Base-by-base conservation (phyloP, 2,329 filamentous ascomycete species). In the Sarocladium oryzae region DNA sequence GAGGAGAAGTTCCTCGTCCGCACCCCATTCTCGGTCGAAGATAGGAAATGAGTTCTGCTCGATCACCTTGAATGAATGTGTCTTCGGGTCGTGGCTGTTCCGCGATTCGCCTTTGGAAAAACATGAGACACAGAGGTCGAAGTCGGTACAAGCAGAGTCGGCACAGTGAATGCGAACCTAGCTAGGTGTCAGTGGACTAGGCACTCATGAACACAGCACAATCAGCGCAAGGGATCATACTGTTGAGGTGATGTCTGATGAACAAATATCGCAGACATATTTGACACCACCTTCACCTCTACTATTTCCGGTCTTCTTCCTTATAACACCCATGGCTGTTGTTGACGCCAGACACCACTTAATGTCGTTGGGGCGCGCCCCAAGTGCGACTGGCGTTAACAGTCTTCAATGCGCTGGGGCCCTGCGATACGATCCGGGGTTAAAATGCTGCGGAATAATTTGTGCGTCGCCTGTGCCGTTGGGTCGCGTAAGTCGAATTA, bases 21-120 rank as follows among this genome's bases (percentile, higher is more conserved):
- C 93, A 50, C 93, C 93, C 93, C 93, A 99, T 63, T 96, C 91
- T 53, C 82, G 80, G 58, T 91, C 86, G 62, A 95, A 99, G 53
- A 99, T 97, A 1, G 93, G 93, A 48, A 99, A 95, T 0, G 92
- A 96, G 64, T 99, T 96, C 63, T 97, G 93, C 67, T 99, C 93
- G 57, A 99, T 96, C 30, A 99, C 93, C 56, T 89, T 86, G 67
- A 85, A 99, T 13, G 89, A 77, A 69, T 99, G 93, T 11, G 87
- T 88, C 4, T 84, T 79, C 7, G 93, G 92, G 58, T 95, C 85
- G 67, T 99, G 93, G 52, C 87, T 84, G 60, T 89, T 88, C 56
- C 88, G 89, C 41, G 80, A 77, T 61, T 89, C 82, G 56, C 89
- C 92, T 57, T 86, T 84, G 30, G 89, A 79, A 68, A 99, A 99